phyloP scores from a whole-genome alignment of 352 stramenopile species.

The Phytophthora idaei region DNA sequence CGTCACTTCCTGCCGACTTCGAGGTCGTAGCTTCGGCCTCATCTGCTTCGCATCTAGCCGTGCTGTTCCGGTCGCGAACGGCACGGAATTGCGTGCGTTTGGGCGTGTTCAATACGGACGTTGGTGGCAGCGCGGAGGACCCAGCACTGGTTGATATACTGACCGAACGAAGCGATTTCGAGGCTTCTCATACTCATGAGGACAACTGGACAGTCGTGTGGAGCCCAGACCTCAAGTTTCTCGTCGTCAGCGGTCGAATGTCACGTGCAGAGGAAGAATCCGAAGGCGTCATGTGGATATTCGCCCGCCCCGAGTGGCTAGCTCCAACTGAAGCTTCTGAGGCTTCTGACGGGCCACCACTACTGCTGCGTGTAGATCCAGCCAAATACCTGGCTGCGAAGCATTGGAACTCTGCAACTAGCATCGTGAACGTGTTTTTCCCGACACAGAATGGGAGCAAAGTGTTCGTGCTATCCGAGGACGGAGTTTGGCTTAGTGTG shows the following conservation, averaged over 20 bases:
- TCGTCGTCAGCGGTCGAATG: constrained; percentile 50
- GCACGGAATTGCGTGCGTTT: constrained; percentile 34
- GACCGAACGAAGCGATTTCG: background rate
- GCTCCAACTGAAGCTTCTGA: constrained; percentile 19
- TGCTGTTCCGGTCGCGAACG: constrained; percentile 41
- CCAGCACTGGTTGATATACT: constrained; percentile 32
- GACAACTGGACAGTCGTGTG: constrained; percentile 44
- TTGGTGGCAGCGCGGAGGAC: background rate
- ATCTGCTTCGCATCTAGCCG: constrained; percentile 31
- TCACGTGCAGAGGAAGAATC: constrained; percentile 16
- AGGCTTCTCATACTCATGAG: background rate
- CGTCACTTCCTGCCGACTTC: background rate
- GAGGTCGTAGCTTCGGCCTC: constrained; percentile 26
- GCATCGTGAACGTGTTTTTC: constrained; percentile 54
- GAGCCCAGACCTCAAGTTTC: constrained; percentile 59
- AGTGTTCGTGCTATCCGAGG: constrained; percentile 48
- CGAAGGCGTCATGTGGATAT: constrained; percentile 52
- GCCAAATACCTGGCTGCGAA: constrained; percentile 44
- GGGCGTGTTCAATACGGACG: constrained; percentile 38
- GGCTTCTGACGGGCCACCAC: background rate
- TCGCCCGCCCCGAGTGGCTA: constrained; percentile 47
- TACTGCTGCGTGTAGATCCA: constrained; percentile 46
- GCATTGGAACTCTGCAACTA: constrained; percentile 43
- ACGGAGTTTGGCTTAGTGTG: constrained; percentile 51
- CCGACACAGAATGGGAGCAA: constrained; percentile 33